A percentile compares a stretch with the other conserved stretches of the same genome.
Conservation (phyloP, 2,329 filamentous ascomycete species). For the Didymella segeticola region DNA sequence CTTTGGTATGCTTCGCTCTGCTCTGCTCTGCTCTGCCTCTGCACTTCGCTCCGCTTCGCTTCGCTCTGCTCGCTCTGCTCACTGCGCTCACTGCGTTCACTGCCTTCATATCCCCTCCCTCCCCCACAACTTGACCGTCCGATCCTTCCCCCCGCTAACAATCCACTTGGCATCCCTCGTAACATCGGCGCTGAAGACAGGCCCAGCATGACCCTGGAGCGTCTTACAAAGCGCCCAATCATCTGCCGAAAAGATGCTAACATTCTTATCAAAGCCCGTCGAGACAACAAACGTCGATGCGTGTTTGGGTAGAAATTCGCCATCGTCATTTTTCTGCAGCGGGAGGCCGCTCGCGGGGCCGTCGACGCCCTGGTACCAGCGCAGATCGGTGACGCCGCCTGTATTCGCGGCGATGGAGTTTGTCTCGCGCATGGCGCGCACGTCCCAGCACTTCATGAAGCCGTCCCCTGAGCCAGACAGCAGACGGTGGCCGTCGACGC, state of each 20-base stretch:
- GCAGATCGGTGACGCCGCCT: conserved; percentile 87
- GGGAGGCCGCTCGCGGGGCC: conserved; percentile 69
- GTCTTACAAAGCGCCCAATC: conserved; percentile 93
- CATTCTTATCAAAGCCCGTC: conserved; percentile 89
- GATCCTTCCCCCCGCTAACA: conserved; percentile 90
- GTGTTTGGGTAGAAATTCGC: conserved; percentile 73
- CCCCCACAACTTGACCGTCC: conserved; percentile 96
- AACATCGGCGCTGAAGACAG: conserved; percentile 89
- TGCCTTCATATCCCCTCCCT: conserved; percentile 59
- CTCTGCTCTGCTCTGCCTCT: no score
- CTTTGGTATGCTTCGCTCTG: no score
- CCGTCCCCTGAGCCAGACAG: conserved; percentile 92
- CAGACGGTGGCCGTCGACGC: conserved; percentile 86
- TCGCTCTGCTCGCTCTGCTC: no score
- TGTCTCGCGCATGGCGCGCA: conserved; percentile 83
- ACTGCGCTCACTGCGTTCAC: no score
- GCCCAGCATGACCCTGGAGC: conserved; percentile 87
- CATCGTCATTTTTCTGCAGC: conserved; percentile 69
- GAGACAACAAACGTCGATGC: conserved; percentile 91
- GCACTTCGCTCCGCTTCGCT: no score
- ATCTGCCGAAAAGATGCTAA: conserved; percentile 95
- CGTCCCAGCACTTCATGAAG: conserved; percentile 98
- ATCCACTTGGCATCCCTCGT: conserved; percentile 89
- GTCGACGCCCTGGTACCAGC: conserved; percentile 91
- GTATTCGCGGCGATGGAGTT: conserved; percentile 90